phyloP scores from a whole-genome alignment of 2,329 filamentous ascomycete genomes.

The Hymenoscyphus linearis region DNA sequence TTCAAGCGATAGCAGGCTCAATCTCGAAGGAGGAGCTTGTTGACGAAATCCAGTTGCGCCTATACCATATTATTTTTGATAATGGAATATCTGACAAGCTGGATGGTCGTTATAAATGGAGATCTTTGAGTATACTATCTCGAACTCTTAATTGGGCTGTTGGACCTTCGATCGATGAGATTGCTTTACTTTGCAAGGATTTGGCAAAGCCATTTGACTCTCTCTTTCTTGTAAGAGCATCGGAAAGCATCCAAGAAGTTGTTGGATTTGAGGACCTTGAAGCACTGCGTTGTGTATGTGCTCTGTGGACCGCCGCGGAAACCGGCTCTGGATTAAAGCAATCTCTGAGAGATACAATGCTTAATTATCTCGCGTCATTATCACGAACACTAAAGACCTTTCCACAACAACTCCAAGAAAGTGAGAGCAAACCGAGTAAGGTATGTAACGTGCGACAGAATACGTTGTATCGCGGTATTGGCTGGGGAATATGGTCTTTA shows the following conservation, averaged over 20 bases:
- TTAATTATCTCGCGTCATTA: constrained; percentile 16
- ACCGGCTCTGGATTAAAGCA: constrained; percentile 13
- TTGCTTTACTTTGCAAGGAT: constrained; percentile 12
- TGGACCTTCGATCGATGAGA: constrained; percentile 13
- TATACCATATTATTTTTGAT: constrained; percentile 32
- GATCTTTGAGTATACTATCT: constrained; percentile 28
- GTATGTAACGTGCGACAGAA: constrained; percentile 10
- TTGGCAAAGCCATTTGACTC: constrained; percentile 21
- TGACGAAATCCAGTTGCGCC: constrained; percentile 29
- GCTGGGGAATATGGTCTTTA: constrained; percentile 22
- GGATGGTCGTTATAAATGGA: constrained; percentile 26
- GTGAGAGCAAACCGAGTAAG: constrained; percentile 4
- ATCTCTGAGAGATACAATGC: constrained; percentile 11
- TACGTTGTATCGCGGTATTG: constrained; percentile 14
- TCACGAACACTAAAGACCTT: constrained; percentile 13
- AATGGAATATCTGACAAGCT: constrained; percentile 20
- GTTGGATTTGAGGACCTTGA: constrained; percentile 23
- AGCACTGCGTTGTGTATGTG: constrained; percentile 23
- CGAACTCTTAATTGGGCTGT: constrained; percentile 21
- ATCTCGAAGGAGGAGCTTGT: constrained; percentile 33
- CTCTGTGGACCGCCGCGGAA: constrained; percentile 21
- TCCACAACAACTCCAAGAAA: constrained; percentile 6
- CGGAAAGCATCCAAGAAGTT: background rate
- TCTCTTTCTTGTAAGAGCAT: background rate
- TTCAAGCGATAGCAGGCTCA: constrained; percentile 36